Base-by-base conservation (phyloP, 2,329 filamentous ascomycete species). In the Colletotrichum sp. region DNA sequence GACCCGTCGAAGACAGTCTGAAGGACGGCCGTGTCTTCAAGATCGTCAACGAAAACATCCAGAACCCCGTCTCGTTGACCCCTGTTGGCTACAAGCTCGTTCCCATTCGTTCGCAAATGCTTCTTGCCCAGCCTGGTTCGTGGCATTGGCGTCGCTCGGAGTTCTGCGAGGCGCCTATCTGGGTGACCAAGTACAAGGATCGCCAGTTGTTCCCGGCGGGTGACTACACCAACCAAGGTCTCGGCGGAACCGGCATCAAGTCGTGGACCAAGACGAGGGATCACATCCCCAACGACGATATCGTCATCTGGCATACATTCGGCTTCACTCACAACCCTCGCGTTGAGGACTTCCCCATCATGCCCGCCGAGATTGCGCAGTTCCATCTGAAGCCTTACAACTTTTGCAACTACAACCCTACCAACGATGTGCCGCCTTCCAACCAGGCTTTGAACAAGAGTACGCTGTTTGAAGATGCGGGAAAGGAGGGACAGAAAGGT, bases 261-360 rank as follows among this genome's bases (percentile, higher is more conserved):
- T 85, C 86, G n/a, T 92, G 88, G 87, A 85, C 86, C 2, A 82
- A 83, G 44, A 83, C 88, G 8, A 86, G 88, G 10, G 90, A 92
- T 57, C 82, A 85, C 78, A 86, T 88, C 8, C 85, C 87, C 63
- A 88, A 92, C 78, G 85, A 87, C 6, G 87, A 89, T 75, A 84
- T 90, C 68, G 88, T 91, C 18, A 84, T 90, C 62, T 91, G 88
- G 86, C 83, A 89, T 15, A 87, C 88, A 36, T 86, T 86, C 78
- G 84, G 91, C 26, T 88, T 93, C 64, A 93, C 91, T 44, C 91
- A 93, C 79, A 89, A 93, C 30, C 91, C 92, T 0, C 86, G 92
- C 8, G 87, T 91, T 28, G 92, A 93, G 80, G 92, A 94, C 80
- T 94, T 93, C 83, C 92, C 92, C 1, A 90, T 94, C 55, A 94